Evolutionary conservation across 2,329 filamentous ascomycete species (phyloP).

Genomic region (Aspergillus novofumigatus): DNA sequence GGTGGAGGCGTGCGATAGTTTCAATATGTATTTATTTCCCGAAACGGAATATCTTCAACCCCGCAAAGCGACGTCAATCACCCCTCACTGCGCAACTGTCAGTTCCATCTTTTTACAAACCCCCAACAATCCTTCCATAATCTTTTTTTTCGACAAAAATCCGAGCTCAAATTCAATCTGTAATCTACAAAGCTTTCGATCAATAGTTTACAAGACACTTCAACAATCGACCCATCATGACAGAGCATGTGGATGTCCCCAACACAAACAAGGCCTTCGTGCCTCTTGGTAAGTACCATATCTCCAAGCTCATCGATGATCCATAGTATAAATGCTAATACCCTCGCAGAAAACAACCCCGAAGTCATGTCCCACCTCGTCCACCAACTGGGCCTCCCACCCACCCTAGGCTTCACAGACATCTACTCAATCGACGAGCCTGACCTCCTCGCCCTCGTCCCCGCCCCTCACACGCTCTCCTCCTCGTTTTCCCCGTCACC

Average conservation of each 20-base stretch:
- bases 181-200: neutral
- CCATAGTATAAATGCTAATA: conserved; percentile 7
- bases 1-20: neutral
- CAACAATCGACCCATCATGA: conserved; percentile 22
- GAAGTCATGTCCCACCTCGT: conserved; percentile 81
- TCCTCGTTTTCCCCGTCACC: conserved; percentile 87
- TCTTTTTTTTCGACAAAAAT: neutral
- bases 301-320: conserved; percentile 1
- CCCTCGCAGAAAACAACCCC: conserved; percentile 65
- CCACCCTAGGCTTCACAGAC: conserved; percentile 75
- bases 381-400: conserved; percentile 77
- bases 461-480: conserved; percentile 78
- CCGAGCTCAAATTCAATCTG: neutral
- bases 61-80: conserved; percentile 8
- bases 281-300: conserved; percentile 38
- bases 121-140: neutral
- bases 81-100: conserved; percentile 3
- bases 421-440: conserved; percentile 87
- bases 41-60: conserved; percentile 4
- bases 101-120: neutral
- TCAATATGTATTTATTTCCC: neutral
- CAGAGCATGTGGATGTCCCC: conserved; percentile 34
- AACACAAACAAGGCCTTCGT: conserved; percentile 45
- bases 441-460: conserved; percentile 78
- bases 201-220: neutral